Evolutionary conservation across 495 filamentous ascomycete species (phyloP).

Genomic region (Tuber microsphaerosporum): DNA sequence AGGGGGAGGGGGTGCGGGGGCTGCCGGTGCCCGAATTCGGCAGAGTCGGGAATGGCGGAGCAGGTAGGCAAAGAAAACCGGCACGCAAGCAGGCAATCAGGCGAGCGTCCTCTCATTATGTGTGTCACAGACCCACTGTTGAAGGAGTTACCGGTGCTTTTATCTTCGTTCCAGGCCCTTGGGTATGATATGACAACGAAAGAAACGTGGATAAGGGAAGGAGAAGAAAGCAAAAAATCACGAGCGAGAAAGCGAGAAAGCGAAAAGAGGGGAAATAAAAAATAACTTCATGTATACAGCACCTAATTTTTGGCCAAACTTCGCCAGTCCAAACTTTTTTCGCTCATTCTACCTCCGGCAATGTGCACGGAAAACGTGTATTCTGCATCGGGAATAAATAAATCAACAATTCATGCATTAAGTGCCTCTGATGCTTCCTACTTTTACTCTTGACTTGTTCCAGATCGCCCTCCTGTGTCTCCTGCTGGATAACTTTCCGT

Average conservation of each 20-base stretch:
- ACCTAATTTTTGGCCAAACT: background rate
- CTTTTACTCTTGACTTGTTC: background rate
- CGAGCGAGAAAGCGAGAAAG: background rate
- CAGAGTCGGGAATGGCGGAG: background rate
- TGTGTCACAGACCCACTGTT: background rate
- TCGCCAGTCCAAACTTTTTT: background rate
- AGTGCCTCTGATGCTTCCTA: background rate
- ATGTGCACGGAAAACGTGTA: background rate
- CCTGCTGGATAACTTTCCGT: background rate
- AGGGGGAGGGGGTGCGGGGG: background rate
- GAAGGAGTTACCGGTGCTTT: background rate
- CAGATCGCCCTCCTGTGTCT: background rate
- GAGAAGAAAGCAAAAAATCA: too few relatives aligned
- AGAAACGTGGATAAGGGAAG: too few relatives aligned
- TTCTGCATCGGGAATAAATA: background rate
- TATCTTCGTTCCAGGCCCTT: background rate
- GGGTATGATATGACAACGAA: background rate
- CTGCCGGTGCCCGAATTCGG: background rate
- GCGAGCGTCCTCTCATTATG: background rate
- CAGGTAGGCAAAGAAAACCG: background rate
- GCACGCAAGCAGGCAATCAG: background rate
- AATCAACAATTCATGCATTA: background rate
- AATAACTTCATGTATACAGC: background rate
- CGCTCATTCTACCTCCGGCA: background rate
- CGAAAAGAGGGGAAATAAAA: background rate